Evolutionary conservation across 169 alveolate species (phyloP).

Genomic region (Perkinsus olseni): DNA sequence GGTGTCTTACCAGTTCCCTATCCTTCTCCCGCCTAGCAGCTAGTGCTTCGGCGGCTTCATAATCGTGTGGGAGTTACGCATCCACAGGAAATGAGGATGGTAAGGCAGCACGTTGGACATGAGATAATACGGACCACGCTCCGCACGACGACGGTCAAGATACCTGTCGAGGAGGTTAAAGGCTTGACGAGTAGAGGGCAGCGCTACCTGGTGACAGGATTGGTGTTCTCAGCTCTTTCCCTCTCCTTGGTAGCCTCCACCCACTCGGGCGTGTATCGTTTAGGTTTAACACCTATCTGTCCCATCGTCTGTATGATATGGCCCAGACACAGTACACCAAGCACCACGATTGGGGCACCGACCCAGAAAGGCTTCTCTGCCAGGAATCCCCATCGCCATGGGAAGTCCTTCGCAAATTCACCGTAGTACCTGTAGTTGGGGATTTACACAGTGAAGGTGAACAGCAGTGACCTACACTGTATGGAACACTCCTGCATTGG

Average conservation of each 20-base stretch:
- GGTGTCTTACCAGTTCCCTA: neutral
- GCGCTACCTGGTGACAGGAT: conserved; percentile 64
- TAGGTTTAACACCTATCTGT: conserved; percentile 62
- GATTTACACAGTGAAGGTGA: neutral
- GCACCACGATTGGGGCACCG: conserved; percentile 18
- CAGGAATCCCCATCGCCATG: conserved; percentile 14
- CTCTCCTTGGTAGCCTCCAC: conserved; percentile 71
- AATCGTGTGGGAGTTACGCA: conserved; percentile 52
- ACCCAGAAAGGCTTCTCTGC: conserved; percentile 33
- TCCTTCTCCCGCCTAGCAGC: neutral
- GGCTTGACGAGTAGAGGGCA: conserved; percentile 63
- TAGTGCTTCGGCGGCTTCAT: neutral
- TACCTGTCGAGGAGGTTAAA: neutral
- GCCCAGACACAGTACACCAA: conserved; percentile 32
- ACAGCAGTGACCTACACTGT: conserved; percentile 44
- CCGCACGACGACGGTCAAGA: conserved; percentile 33
- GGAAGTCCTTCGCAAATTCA: conserved; percentile 61
- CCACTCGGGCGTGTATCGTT: conserved; percentile 75
- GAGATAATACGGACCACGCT: conserved; percentile 74
- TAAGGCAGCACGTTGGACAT: conserved; percentile 60
- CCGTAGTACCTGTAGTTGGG: conserved; percentile 34
- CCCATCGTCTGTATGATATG: neutral
- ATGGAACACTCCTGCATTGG: conserved; percentile 75
- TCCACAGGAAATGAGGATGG: conserved; percentile 54
- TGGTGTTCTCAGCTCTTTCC: conserved; percentile 73